Conservation (phyloP, 345 rosid genomes). For the Euphorbia tirucalli region DNA sequence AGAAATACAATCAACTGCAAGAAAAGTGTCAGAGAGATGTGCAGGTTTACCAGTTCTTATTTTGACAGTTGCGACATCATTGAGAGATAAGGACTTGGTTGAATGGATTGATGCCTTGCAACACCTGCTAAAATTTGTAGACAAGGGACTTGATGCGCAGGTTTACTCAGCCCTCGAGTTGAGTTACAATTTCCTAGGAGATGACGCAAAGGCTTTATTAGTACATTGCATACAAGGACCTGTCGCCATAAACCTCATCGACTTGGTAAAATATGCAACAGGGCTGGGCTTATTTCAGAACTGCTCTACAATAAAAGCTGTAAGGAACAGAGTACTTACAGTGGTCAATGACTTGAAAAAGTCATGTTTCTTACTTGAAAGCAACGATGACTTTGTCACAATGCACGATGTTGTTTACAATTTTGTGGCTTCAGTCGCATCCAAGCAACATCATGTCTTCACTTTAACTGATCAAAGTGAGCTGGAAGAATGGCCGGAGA, state of each 20-base stretch:
- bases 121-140: not conserved
- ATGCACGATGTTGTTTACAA: conserved; percentile 33
- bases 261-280: conserved; percentile 25
- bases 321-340: conserved; percentile 7
- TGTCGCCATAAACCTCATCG: not conserved
- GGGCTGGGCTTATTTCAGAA: conserved; percentile 27
- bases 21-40: conserved; percentile 13
- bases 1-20: not conserved
- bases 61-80: not conserved
- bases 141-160: not conserved
- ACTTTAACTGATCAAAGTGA: conserved; percentile 1
- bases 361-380: conserved; percentile 24
- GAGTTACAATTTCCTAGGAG: conserved; percentile 1
- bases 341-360: conserved; percentile 26
- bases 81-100: not conserved
- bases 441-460: conserved; percentile 8
- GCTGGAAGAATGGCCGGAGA: conserved; percentile 1
- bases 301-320: not conserved
- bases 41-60: conserved; percentile 28
- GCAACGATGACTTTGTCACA: not conserved
- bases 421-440: conserved; percentile 24
- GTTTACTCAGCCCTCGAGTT: conserved; percentile 7
- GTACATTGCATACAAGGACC: conserved; percentile 19
- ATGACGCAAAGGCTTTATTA: conserved; percentile 9
- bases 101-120: conserved; percentile 18